Evolutionary conservation across 257 asterid species (phyloP).

Genomic region (Scutellaria galericulata): DNA sequence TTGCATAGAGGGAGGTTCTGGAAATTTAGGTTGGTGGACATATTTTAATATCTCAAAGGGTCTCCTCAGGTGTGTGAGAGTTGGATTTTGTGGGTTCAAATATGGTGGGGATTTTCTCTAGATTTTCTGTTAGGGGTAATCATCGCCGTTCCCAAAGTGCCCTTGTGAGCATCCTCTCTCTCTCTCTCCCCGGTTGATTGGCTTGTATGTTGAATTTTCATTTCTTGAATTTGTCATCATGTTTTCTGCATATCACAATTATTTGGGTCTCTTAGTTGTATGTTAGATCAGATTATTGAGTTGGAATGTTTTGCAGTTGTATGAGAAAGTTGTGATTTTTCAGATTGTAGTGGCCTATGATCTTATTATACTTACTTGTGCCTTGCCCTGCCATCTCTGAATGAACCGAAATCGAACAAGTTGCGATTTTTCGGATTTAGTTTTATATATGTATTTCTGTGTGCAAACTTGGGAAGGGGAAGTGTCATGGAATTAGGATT

Average conservation of each 20-base stretch:
- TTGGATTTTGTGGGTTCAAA: conserved; percentile 23
- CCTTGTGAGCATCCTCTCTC: conserved; percentile 52
- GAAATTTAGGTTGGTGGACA: neutral
- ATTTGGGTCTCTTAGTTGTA: neutral
- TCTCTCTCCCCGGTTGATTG: neutral
- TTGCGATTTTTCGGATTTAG: neutral
- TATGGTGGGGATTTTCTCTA: conserved; percentile 93
- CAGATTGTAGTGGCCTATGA: conserved; percentile 8
- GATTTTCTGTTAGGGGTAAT: conserved; percentile 64
- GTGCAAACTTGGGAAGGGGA: neutral
- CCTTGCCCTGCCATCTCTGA: conserved; percentile 7
- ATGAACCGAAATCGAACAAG: neutral
- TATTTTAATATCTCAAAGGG: conserved; percentile 6
- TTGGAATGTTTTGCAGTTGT: neutral
- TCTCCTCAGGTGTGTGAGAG: neutral
- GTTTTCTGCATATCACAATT: conserved; percentile 16
- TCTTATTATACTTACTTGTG: neutral
- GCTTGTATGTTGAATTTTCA: neutral
- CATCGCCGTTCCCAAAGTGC: conserved; percentile 95
- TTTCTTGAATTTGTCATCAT: neutral
- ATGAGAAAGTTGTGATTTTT: too few species aligned
- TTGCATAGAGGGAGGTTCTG: conserved; percentile 19
- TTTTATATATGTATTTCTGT: neutral
- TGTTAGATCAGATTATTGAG: conserved; percentile 12
- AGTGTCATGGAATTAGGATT: neutral